Percentiles rank a stretch among this genome's conserved stretches.
Evolutionary conservation across 139 green algal species (phyloP).

Genomic region (Haematococcus lacustris): DNA sequence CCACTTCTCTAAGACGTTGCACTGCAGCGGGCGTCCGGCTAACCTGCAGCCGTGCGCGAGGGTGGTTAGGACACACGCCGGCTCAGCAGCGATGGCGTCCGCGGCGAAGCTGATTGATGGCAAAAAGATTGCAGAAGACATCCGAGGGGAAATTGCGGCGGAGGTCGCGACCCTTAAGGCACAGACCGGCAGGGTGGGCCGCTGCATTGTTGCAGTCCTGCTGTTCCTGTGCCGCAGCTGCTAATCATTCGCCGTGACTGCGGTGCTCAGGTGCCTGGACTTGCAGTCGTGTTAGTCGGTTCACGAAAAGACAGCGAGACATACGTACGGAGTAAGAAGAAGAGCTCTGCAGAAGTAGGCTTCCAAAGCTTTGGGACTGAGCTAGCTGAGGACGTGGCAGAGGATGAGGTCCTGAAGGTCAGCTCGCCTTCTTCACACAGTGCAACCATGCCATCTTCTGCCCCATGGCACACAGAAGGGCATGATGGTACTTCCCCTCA

Average conservation of each 20-base stretch:
- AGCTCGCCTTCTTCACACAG: no score
- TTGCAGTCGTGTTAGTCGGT: conserved; percentile 88
- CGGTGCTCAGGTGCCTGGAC: conserved; percentile 23
- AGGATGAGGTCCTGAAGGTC: conserved; percentile 49
- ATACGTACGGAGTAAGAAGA: conserved; percentile 93
- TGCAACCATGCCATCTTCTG: no score
- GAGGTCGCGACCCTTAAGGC: conserved; percentile 62
- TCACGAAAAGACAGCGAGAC: conserved; percentile 82
- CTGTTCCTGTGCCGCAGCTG: not conserved
- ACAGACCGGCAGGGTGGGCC: conserved; percentile 32
- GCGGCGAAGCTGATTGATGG: conserved; percentile 36
- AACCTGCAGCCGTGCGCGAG: no score
- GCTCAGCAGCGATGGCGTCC: no score
- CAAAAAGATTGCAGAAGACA: conserved; percentile 64
- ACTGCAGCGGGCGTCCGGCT: no score
- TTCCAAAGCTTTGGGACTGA: conserved; percentile 46
- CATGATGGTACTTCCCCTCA: no score
- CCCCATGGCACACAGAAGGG: no score
- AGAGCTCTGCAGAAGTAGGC: conserved; percentile 66
- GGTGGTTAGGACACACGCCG: no score
- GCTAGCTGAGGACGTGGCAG: conserved; percentile 37
- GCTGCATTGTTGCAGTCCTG: not conserved
- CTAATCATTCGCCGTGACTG: no score
- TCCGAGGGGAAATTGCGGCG: conserved; percentile 66
- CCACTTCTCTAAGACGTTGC: no score